A percentile compares a stretch with the other conserved stretches of the same genome.
Conservation (phyloP, 2,329 filamentous ascomycete genomes). For the Colletotrichum plurivorum region DNA sequence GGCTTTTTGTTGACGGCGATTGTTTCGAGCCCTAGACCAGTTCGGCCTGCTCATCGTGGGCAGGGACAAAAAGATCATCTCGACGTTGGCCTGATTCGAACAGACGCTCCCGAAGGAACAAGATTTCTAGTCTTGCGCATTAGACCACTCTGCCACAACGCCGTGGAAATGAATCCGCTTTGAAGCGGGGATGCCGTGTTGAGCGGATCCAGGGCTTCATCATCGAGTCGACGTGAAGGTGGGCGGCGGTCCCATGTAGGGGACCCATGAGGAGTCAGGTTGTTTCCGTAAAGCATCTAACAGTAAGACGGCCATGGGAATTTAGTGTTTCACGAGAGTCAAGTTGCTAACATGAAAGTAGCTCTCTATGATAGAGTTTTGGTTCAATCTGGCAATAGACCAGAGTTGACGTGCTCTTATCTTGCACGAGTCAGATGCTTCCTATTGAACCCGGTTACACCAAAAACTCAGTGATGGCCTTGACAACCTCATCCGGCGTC, state of each 20-base stretch:
- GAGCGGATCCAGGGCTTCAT: neutral
- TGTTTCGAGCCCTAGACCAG: no score
- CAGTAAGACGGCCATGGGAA: no score
- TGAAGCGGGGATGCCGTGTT: neutral
- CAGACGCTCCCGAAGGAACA: constrained; percentile 40
- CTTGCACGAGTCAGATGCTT: no score
- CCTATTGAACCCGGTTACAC: constrained; percentile 38
- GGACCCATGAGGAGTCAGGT: no score
- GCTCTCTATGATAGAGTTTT: no score
- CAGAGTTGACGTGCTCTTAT: no score
- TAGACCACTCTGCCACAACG: constrained; percentile 40
- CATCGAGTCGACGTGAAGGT: neutral
- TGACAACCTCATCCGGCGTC: constrained; percentile 60
- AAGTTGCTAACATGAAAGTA: no score
- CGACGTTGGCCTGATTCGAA: constrained; percentile 40
- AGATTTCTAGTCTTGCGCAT: constrained; percentile 41
- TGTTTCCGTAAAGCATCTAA: no score
- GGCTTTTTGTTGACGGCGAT: no score
- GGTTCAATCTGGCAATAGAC: no score
- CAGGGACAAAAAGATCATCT: neutral
- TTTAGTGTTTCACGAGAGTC: no score
- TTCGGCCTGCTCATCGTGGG: no score
- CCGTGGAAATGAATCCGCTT: constrained; percentile 14
- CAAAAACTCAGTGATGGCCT: constrained; percentile 57
- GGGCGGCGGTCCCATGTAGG: neutral